These are phyloP conservation scores for Myriangium duriaei DNA, from an alignment of 2,329 filamentous ascomycete genomes.

Conservation along the genomic window DNA sequence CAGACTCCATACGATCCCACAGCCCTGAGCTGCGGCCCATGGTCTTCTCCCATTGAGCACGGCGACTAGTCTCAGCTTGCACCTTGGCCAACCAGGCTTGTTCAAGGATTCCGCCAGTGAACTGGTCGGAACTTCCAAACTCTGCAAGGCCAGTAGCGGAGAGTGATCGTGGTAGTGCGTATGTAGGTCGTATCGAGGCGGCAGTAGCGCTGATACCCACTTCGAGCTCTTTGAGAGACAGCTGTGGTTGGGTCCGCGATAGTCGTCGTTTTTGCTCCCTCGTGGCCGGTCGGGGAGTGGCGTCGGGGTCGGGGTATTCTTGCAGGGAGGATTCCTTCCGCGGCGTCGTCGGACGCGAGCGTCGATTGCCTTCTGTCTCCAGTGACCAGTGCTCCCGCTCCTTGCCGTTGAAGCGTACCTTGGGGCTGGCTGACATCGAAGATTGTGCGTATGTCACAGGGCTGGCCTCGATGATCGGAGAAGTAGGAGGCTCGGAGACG, in stretches of 20 bases:
- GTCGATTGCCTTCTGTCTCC: not conserved
- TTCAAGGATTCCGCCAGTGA: slow-evolving; percentile 49
- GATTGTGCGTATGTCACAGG: slow-evolving; percentile 36
- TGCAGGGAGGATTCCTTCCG: slow-evolving; percentile 3
- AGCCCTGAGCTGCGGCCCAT: slow-evolving; percentile 14
- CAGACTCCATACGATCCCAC: slow-evolving; percentile 13
- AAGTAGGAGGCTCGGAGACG: slow-evolving; percentile 40
- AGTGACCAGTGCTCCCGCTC: slow-evolving; percentile 11
- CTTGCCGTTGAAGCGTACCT: slow-evolving; percentile 21
- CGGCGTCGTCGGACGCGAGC: slow-evolving; percentile 8
- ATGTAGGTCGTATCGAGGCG: slow-evolving; percentile 6
- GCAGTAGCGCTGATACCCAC: slow-evolving; percentile 2
- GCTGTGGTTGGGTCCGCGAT: slow-evolving; percentile 6
- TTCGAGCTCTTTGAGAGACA: slow-evolving; percentile 7
- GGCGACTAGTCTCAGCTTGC: slow-evolving; percentile 77
- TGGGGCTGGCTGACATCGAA: slow-evolving; percentile 21
- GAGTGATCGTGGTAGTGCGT: slow-evolving; percentile 13
- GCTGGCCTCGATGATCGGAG: slow-evolving; percentile 13
- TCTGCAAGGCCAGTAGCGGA: slow-evolving; percentile 10
- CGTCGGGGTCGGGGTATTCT: slow-evolving; percentile 26
- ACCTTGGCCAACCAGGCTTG: slow-evolving; percentile 88
- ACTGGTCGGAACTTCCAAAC: slow-evolving; percentile 3
- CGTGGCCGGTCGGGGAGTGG: slow-evolving; percentile 15
- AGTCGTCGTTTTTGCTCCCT: slow-evolving; percentile 8
- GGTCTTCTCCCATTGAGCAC: slow-evolving; percentile 75